Evolutionary conservation across 768 basidiomycete genomes (phyloP), one percentile per base, ranked within the genome.

Genomic region (Lyophyllum atratum): DNA sequence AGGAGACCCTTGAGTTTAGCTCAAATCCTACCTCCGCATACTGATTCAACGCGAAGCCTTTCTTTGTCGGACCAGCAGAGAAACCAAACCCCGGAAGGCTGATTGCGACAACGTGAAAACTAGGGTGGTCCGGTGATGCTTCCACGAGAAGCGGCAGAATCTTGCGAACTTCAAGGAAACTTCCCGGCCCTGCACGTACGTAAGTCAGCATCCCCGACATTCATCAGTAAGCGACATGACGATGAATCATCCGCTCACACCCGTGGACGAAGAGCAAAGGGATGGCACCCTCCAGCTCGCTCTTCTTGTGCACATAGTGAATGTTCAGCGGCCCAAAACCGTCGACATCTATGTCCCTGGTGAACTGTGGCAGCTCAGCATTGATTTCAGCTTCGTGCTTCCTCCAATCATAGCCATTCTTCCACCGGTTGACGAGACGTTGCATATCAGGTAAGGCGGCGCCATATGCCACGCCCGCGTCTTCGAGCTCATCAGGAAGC

Each of bases 41-140:
- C 46, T 86, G 83, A n/a, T 66, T 57, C 0, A 70, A 31, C 9
- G 60, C 63, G 58, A 87, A 87, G 0, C 85, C 84, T 56, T 74
- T 75, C 64, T 80, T 80, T 48, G 66, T 80, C 0, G 83, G 79
- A 0, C 78, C 82, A 42, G 84, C 77, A 0, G 86, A 86, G 67
- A 86, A 87, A 0, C 84, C 86, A 66, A 70, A 88, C 0, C 84
- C 84, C 9, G 85, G 87, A 15, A 87, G 61, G 61, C 85, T 81
- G 33, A 79, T 59, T 0, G 80, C 81, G 0, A 89, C 83, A 21
- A 89, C 83, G 59, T 87, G 84, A 65, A 89, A 88, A 49, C 77
- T 81, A 1, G 85, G 85, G 50, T 74, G 65, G 4, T 80, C 73
- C 0, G 74, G 68, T 1, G 76, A 73, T 0, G 70, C 67, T 21